Evolutionary conservation across 768 basidiomycete genomes (phyloP).

Genomic region (Pleurotus djamor): DNA sequence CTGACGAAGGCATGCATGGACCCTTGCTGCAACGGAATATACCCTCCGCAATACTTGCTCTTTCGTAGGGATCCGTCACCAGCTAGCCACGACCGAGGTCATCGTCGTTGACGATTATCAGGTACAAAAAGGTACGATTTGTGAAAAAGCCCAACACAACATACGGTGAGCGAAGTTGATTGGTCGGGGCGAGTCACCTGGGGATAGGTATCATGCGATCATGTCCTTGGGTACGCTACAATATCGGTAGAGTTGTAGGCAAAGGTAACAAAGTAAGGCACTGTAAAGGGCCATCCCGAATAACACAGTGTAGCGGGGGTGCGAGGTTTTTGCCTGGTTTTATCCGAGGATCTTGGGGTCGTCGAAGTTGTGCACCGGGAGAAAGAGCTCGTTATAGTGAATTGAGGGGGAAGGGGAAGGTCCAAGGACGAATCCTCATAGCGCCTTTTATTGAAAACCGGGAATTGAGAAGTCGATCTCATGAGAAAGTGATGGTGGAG

Average conservation of each 20-base stretch:
- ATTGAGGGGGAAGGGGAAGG: not conserved
- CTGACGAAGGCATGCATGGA: too few relatives aligned
- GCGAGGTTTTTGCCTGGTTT: slow-evolving; percentile 4
- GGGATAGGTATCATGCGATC: not conserved
- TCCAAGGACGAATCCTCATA: not conserved
- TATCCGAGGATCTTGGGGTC: not conserved
- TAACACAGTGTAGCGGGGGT: not conserved
- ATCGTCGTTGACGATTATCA: not conserved
- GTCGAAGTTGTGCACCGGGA: not conserved
- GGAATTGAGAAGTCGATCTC: too few relatives aligned
- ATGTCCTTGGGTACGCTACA: not conserved
- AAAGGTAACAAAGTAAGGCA: not conserved
- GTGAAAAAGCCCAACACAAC: not conserved
- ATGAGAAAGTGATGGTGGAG: not conserved
- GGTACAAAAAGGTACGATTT: slow-evolving; percentile 2
- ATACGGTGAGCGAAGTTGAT: not conserved
- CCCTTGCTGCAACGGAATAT: too few relatives aligned
- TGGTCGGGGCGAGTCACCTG: not conserved
- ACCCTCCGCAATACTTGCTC: not conserved
- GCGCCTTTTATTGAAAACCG: not conserved
- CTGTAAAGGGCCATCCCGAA: not conserved
- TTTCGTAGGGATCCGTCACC: not conserved
- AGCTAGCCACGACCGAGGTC: not conserved
- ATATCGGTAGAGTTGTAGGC: not conserved
- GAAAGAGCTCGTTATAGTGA: not conserved